phyloP scores from a whole-genome alignment of 805 yeast species.

The Debaryomyces prosopidis region DNA sequence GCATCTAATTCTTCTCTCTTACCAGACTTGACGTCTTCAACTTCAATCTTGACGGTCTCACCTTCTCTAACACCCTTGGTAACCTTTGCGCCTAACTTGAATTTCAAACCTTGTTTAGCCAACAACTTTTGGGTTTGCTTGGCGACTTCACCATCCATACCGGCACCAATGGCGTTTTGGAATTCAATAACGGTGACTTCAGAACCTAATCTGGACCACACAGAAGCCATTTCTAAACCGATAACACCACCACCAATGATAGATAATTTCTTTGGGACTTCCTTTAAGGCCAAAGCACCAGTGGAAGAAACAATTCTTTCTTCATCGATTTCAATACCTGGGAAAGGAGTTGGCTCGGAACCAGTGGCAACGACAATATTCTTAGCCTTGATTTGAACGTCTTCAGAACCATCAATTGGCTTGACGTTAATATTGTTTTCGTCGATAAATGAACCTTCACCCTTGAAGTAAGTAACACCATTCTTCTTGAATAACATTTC shows the following conservation, averaged over 20 bases:
- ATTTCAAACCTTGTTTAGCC: conserved; percentile 92
- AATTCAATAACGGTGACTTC: conserved; percentile 94
- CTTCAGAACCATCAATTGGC: conserved; percentile 81
- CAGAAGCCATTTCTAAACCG: conserved; percentile 99
- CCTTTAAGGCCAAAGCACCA: conserved; percentile 81
- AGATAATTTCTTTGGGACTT: conserved; percentile 88
- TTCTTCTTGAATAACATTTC: conserved; percentile 95
- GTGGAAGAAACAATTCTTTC: conserved; percentile 96
- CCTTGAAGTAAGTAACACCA: conserved; percentile 92
- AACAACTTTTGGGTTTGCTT: conserved; percentile 86
- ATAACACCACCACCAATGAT: conserved; percentile 99
- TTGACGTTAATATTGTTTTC: conserved; percentile 77
- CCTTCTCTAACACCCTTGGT: conserved; percentile 84
- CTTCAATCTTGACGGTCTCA: conserved; percentile 81
- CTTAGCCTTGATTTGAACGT: conserved; percentile 68
- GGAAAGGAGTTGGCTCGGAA: conserved; percentile 98
- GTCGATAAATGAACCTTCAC: conserved; percentile 83
- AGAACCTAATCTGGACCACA: conserved; percentile 91
- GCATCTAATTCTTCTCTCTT: conserved; percentile 78
- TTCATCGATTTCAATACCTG: conserved; percentile 95
- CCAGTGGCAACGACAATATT: conserved; percentile 97
- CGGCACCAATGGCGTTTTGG: conserved; percentile 91
- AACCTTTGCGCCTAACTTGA: conserved; percentile 92
- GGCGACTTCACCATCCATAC: conserved; percentile 96
- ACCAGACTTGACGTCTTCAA: conserved; percentile 87